Base-by-base conservation (phyloP, 2,329 filamentous ascomycete genomes). In the Ascochyta viciae-villosae region DNA sequence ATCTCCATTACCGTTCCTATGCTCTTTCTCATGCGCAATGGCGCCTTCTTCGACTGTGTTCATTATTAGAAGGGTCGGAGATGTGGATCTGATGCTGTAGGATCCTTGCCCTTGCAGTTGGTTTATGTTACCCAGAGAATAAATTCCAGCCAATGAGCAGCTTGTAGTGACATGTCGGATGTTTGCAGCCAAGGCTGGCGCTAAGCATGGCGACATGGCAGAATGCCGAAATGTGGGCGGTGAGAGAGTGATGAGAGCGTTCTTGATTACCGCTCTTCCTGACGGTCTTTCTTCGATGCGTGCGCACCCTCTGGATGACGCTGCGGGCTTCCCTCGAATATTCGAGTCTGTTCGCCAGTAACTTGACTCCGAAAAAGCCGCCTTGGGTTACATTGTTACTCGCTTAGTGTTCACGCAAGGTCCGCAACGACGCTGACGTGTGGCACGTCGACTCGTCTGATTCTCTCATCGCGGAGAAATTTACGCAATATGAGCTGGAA, bases 31-130 rank as follows among this genome's bases (percentile, higher is more conserved):
- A 13, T 48, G 37, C 23, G 19, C 50, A 4, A 57, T 60, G n/a
- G 49, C 54, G 13, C 60, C 42, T 12, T 56, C 53, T 49, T 66
- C 63, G 38, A 60, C n/a, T 10, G 58, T 63, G 26, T 64, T 42
- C 65, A 67, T 67, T 9, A n/a, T 47, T 22, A 37, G 24, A n/a
- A 10, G 19, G 27, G 19, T 16, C 23, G 8, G n/a, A 16, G n/a
- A 23, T 40, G n/a, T 33, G 27, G 19, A 43, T 33, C 15, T 31
- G 34, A 23, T 42, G 29, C 12, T 35, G 19, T 53, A 34, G 9
- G n/a, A 34, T 50, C 35, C 34, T 53, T 43, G 31, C 38, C 23
- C 16, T 48, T 38, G 26, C 29, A 16, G 22, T 40, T 31, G 37
- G 9, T 50, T 39, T 47, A 27, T 43, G 9, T 24, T 19, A 2